Evolutionary conservation across 768 basidiomycete species (phyloP).

Genomic region (Paxillus rubicundulus): DNA sequence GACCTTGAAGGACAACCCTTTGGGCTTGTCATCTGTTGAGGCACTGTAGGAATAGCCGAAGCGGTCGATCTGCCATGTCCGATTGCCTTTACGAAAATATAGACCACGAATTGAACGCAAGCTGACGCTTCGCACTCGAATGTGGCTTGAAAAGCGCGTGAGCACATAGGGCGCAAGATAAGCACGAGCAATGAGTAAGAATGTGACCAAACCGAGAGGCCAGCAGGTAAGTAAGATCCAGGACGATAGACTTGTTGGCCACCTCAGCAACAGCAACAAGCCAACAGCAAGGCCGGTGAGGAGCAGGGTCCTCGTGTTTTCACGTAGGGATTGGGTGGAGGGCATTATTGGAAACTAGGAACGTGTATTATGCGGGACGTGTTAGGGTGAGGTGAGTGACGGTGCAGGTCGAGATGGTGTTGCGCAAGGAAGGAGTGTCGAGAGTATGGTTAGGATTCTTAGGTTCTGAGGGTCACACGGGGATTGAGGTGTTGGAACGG

Average conservation of each 20-base stretch:
- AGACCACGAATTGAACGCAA: conserved; percentile 75
- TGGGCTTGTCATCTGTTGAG: conserved; percentile 43
- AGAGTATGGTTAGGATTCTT: background rate
- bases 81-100: conserved; percentile 56
- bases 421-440: conserved; percentile 4
- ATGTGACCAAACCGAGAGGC: conserved; percentile 48
- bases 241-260: conserved; percentile 28
- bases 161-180: conserved; percentile 67
- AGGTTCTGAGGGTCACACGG: background rate
- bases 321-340: background rate
- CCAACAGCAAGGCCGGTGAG: conserved; percentile 12
- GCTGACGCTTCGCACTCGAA: conserved; percentile 72
- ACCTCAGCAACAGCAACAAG: conserved; percentile 13
- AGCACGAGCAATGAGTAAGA: conserved; percentile 60
- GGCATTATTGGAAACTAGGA: conserved; percentile 8
- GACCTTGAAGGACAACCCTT: conserved; percentile 60
- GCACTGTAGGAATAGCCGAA: conserved; percentile 58
- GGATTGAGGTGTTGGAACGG: background rate
- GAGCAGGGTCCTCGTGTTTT: conserved; percentile 3
- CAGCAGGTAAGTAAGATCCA: conserved; percentile 46
- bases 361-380: background rate
- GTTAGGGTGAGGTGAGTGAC: background rate
- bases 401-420: background rate
- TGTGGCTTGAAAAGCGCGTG: conserved; percentile 51
- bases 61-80: conserved; percentile 64